Percentiles rank a stretch among this genome's conserved stretches.
These are phyloP conservation scores for Marasmius fiardii DNA, from an alignment of 1,284 basidiomycete species.

Conservation along the genomic window DNA sequence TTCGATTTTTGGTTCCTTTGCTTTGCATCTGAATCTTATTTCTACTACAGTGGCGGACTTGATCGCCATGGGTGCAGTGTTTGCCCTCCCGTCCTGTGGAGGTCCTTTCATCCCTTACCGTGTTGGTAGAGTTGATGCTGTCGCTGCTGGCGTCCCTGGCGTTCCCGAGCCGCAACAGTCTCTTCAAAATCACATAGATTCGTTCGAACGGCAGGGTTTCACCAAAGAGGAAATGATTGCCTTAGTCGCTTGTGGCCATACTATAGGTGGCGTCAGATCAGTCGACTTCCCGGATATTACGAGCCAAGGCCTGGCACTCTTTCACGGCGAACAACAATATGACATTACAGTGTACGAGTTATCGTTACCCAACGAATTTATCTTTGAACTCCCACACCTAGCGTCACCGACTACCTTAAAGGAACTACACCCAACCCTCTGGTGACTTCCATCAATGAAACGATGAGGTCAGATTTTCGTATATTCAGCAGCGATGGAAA, in stretches of 20 bases:
- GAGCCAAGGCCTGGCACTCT: slow-evolving; percentile 19
- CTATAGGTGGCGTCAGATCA: slow-evolving; percentile 28
- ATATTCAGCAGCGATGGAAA: slow-evolving; percentile 35
- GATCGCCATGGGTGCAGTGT: slow-evolving; percentile 30
- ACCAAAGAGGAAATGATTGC: slow-evolving; percentile 36
- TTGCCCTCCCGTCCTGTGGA: not conserved
- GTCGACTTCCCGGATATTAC: slow-evolving; percentile 35
- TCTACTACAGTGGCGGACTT: slow-evolving; percentile 31
- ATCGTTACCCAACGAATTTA: too few species aligned
- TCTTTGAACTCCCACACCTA: too few species aligned
- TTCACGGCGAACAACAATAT: too few species aligned
- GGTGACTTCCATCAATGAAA: slow-evolving; percentile 30
- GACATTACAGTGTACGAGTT: too few species aligned
- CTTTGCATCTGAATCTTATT: not conserved
- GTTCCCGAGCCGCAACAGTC: slow-evolving; percentile 34
- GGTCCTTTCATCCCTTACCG: slow-evolving; percentile 5
- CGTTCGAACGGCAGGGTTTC: slow-evolving; percentile 37
- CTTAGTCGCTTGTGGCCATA: slow-evolving; percentile 40
- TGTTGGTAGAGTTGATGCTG: slow-evolving; percentile 10
- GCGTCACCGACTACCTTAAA: slow-evolving; percentile 33
- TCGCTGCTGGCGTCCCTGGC: slow-evolving; percentile 26
- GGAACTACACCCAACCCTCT: slow-evolving; percentile 33
- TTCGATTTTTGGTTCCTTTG: not conserved
- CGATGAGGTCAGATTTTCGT: slow-evolving; percentile 33
- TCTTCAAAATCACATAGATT: slow-evolving; percentile 27